Evolutionary conservation across 1,139 yeast species (phyloP).

Genomic region (Suhomyces anneliseae): DNA sequence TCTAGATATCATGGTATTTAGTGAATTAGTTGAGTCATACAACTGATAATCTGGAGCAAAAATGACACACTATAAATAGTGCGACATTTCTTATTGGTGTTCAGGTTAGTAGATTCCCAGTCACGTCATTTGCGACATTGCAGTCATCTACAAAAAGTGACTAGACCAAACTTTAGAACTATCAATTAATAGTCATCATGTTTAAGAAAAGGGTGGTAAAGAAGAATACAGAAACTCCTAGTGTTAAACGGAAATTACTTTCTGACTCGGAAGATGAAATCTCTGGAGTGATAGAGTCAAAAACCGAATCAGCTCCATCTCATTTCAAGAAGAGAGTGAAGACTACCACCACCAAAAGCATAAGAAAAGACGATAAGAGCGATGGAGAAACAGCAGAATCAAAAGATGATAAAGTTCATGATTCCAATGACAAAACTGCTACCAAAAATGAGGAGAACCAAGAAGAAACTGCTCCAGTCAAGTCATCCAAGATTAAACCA

Average conservation of each 20-base stretch:
- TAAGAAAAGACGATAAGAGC: constrained; percentile 3
- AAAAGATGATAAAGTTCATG: too few relatives aligned
- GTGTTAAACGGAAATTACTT: constrained; percentile 18
- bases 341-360: neutral
- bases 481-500: constrained; percentile 13
- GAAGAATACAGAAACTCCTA: neutral
- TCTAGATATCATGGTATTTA: neutral
- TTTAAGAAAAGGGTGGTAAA: constrained; percentile 33
- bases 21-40: too few relatives aligned
- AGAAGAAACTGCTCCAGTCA: neutral
- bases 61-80: too few relatives aligned
- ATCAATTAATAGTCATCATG: constrained; percentile 19
- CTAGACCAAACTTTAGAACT: neutral
- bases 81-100: too few relatives aligned
- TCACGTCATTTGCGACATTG: constrained; percentile 3
- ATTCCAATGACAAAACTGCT: too few relatives aligned
- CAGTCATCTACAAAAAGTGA: neutral
- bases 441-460: neutral
- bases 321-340: constrained; percentile 6
- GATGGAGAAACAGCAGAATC: neutral
- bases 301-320: neutral
- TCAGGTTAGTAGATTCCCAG: too few relatives aligned
- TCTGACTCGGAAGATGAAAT: constrained; percentile 7
- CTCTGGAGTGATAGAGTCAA: neutral
- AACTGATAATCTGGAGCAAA: too few relatives aligned